These are phyloP conservation scores for Daldinia sp. DNA, from an alignment of 2,329 filamentous ascomycete species.

Conservation along the genomic window DNA sequence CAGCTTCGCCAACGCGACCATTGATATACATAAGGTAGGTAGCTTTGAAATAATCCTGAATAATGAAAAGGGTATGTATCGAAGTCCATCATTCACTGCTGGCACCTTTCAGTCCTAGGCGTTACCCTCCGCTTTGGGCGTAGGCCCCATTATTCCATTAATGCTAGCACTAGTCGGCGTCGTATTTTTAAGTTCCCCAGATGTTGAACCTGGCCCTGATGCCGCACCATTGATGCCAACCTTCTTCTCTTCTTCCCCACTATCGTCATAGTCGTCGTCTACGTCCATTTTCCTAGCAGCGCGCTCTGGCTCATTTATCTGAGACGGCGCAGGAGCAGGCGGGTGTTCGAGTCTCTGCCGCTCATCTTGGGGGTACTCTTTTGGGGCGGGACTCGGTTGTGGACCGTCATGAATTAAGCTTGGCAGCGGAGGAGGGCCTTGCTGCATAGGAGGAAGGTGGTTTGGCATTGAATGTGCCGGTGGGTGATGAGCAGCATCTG, in stretches of 20 bases:
- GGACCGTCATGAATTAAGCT: conserved; percentile 65
- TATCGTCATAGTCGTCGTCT: conserved; percentile 97
- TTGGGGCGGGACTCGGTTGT: conserved; percentile 60
- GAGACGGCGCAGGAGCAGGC: conserved; percentile 58
- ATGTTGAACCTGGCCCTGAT: conserved; percentile 57
- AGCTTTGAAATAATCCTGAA: conserved; percentile 34
- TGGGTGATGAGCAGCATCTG: conserved; percentile 89
- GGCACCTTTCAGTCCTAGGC: conserved; percentile 32
- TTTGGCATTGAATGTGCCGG: conserved; percentile 69
- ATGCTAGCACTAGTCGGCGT: conserved; percentile 62
- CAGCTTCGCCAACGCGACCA: conserved; percentile 33
- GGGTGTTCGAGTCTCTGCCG: conserved; percentile 63
- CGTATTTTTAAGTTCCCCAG: conserved; percentile 66
- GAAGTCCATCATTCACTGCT: conserved; percentile 37
- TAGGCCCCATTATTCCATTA: conserved; percentile 61
- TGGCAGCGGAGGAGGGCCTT: conserved; percentile 67
- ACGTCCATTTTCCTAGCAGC: conserved; percentile 96
- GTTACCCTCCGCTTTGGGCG: conserved; percentile 61
- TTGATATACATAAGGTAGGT: conserved; percentile 37
- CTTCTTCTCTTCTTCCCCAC: conserved; percentile 86
- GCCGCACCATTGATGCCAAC: conserved; percentile 56
- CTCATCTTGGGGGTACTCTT: conserved; percentile 70
- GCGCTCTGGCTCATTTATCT: conserved; percentile 78
- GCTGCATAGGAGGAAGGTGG: conserved; percentile 73
- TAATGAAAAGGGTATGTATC: conserved; percentile 46